These are phyloP conservation scores for Trichoderma pleuroti DNA, from an alignment of 2,329 filamentous ascomycete genomes.

Conservation along the genomic window DNA sequence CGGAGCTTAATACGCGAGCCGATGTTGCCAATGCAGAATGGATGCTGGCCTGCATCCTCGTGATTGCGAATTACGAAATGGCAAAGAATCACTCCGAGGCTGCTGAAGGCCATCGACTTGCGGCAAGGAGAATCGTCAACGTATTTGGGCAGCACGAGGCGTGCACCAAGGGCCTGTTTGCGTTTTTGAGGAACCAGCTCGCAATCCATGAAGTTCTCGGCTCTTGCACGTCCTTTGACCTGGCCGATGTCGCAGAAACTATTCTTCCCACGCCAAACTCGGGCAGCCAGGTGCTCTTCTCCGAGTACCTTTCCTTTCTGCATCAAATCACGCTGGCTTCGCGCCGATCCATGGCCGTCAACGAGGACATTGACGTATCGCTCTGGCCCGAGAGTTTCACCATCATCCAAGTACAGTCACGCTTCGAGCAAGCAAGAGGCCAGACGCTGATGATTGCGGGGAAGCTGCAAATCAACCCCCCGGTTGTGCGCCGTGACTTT, in stretches of 20 bases:
- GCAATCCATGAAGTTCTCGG: conserved; percentile 29
- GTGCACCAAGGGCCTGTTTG: conserved; percentile 25
- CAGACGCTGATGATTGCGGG: conserved; percentile 29
- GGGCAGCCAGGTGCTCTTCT: conserved; percentile 25
- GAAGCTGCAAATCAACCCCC: conserved; percentile 23
- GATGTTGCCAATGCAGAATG: conserved; percentile 30
- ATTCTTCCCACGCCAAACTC: conserved; percentile 23
- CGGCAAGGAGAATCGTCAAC: conserved; percentile 30
- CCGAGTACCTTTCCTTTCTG: conserved; percentile 26
- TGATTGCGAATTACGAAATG: conserved; percentile 32
- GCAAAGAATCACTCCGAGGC: conserved; percentile 26
- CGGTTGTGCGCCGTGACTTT: conserved; percentile 25
- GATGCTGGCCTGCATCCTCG: conserved; percentile 32
- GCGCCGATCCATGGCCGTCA: conserved; percentile 10
- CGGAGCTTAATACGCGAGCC: conserved; percentile 23
- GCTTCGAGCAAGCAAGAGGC: conserved; percentile 30
- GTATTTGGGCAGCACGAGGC: conserved; percentile 26
- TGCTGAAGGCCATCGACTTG: conserved; percentile 30
- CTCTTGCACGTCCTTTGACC: conserved; percentile 29
- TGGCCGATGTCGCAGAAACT: conserved; percentile 24
- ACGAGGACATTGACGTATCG: background rate
- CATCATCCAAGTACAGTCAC: conserved; percentile 12
- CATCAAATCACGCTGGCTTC: conserved; percentile 25
- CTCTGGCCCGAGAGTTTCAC: background rate
- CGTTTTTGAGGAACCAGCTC: conserved; percentile 31